Evolutionary conservation across 345 rosid genomes (phyloP), one percentile per base, ranked within the genome.

Genomic region (Syzygium jambos): DNA sequence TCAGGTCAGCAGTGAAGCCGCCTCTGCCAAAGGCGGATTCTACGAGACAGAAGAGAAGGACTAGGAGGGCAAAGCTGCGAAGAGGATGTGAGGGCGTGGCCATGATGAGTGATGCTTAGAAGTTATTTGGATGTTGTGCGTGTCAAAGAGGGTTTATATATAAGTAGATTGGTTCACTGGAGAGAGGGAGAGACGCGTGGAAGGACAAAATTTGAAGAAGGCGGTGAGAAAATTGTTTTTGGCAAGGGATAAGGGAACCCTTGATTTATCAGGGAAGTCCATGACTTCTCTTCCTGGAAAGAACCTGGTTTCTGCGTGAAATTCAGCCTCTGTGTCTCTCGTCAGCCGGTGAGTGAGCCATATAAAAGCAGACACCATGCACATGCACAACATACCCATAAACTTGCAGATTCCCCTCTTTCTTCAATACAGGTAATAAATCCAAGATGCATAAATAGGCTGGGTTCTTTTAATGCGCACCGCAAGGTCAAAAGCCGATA

Each of bases 1-100:
- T 93, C 3, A 94, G 94, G 85, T 91, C 88, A 11, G 90, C 85
- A 38, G 86, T 91, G 83, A 94, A 90, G 80, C 86, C 87, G 23
- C 43, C 73, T n/a, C 63, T 25, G 43, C 29, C 65, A 11, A 25
- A 9, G 14, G 2, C 38, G 56, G 90, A 57, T 54, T 54, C 49
- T 5, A 61, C 51, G 38, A 52, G 30, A 51, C 59, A 84, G 34
- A 7, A 23, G 38, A 17, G 65, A 16, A 52, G 53, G 65, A 38
- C 46, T 27, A 57, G 65, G 29, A 57, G 65, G 65, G 65, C 29
- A 27, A 55, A 9, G 27, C 27, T 3, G 27, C 11, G 65, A 57
- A 25, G 65, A 57, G 29, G 29, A 11, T 4, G 65, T 11, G 65
- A 57, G 5, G 65, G 7, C 6, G 65, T 22, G 29, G 29, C 29